These are phyloP conservation scores for Globisporangium nunn DNA, from an alignment of 352 stramenopile species.

Conservation along the genomic window DNA sequence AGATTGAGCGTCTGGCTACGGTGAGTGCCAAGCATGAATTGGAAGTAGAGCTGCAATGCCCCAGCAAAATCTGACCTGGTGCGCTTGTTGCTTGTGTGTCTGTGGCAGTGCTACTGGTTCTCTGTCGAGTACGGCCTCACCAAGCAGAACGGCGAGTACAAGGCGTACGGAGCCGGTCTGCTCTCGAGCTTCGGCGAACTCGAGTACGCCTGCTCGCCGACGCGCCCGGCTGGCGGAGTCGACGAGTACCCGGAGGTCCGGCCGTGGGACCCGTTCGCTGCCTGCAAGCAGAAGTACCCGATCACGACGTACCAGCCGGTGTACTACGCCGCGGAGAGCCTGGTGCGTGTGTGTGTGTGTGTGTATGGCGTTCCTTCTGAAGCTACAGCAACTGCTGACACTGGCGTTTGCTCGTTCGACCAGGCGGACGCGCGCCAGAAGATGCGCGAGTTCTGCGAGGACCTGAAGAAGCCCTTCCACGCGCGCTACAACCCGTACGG, in stretches of 20 bases:
- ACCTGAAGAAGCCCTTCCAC: slow-evolving; percentile 94
- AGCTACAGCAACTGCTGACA: not conserved
- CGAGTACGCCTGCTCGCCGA: slow-evolving; percentile 89
- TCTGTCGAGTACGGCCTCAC: slow-evolving; percentile 97
- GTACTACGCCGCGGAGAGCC: slow-evolving; percentile 95
- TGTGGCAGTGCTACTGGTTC: slow-evolving; percentile 94
- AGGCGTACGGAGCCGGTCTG: slow-evolving; percentile 95
- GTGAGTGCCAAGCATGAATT: slow-evolving; percentile 12
- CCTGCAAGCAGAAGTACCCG: slow-evolving; percentile 92
- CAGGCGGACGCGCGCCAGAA: slow-evolving; percentile 88
- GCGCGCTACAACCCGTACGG: slow-evolving; percentile 92
- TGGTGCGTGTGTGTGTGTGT: slow-evolving; percentile 37
- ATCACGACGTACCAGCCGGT: slow-evolving; percentile 97
- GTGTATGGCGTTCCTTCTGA: not conserved
- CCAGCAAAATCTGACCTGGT: not conserved
- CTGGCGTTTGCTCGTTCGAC: not conserved
- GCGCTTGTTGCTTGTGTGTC: not conserved
- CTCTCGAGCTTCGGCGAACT: slow-evolving; percentile 97
- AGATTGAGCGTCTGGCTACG: slow-evolving; percentile 91
- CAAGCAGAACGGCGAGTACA: slow-evolving; percentile 89
- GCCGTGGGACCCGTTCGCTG: slow-evolving; percentile 92
- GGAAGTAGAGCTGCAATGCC: no score
- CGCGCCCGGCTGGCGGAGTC: slow-evolving; percentile 43
- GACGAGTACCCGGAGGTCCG: slow-evolving; percentile 84
- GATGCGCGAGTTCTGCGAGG: slow-evolving; percentile 94